Percentiles rank a stretch among this genome's conserved stretches.
These are phyloP conservation scores for Leishmania arabica DNA, from an alignment of 208 protist genomes.

Conservation along the genomic window DNA sequence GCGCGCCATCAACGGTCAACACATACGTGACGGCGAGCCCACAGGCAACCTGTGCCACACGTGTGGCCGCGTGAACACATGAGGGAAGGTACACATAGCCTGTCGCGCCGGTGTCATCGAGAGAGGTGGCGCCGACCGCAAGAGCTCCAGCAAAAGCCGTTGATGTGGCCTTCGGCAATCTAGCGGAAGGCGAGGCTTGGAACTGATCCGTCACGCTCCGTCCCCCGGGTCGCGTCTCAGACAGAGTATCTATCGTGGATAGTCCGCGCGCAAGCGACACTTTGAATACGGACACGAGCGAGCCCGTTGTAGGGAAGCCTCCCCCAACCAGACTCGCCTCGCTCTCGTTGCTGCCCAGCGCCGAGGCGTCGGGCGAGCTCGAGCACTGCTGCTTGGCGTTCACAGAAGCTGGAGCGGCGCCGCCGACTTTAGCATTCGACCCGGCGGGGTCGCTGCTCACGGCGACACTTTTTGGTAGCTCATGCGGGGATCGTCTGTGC, in stretches of 20 bases:
- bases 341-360: background rate
- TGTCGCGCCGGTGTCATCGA: background rate
- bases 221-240: background rate
- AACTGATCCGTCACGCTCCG: background rate
- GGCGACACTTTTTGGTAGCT: background rate
- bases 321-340: background rate
- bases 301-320: background rate
- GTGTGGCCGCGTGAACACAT: conserved; percentile 34
- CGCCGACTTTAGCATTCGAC: background rate
- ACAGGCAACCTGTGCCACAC: conserved; percentile 56
- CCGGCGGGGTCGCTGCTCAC: background rate
- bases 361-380: background rate
- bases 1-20: conserved; percentile 49
- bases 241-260: background rate
- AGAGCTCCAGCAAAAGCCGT: background rate
- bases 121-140: background rate
- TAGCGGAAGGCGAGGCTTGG: background rate
- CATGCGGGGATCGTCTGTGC: background rate
- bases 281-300: background rate
- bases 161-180: background rate
- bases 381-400: background rate
- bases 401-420: background rate
- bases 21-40: conserved; percentile 65
- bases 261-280: background rate
- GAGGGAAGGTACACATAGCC: conserved; percentile 26